phyloP scores from a whole-genome alignment of 139 green algal genomes.

The Picochlorum costavermella region DNA sequence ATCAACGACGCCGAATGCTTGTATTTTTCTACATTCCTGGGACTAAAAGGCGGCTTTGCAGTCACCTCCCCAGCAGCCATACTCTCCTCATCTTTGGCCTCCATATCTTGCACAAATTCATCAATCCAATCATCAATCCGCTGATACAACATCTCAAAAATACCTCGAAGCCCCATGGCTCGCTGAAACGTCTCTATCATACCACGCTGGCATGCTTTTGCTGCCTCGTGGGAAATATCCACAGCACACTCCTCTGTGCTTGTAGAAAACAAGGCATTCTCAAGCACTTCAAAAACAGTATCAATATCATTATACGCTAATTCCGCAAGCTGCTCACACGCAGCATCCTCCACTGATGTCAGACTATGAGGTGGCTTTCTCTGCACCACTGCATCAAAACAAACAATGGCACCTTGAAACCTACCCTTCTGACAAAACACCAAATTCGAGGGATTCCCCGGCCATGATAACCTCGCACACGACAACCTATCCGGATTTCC shows the following conservation, averaged over 20 bases:
- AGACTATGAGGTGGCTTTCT: constrained; percentile 54
- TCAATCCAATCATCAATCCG: constrained; percentile 48
- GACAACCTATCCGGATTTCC: constrained; percentile 75
- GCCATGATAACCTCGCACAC: constrained; percentile 58
- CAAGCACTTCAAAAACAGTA: constrained; percentile 25
- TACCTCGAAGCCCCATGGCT: constrained; percentile 32
- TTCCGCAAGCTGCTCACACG: constrained; percentile 64
- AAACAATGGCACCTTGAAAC: constrained; percentile 38
- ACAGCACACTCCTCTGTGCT: constrained; percentile 6
- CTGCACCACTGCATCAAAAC: constrained; percentile 72
- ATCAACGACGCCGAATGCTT: constrained; percentile 11
- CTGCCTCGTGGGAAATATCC: background rate
- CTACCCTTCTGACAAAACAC: constrained; percentile 7
- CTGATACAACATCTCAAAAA: constrained; percentile 78
- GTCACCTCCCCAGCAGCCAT: background rate
- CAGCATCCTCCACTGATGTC: constrained; percentile 38
- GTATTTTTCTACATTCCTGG: background rate
- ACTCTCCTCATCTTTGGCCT: background rate
- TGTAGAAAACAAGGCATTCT: constrained; percentile 30
- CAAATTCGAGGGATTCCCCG: constrained; percentile 63
- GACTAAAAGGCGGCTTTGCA: background rate
- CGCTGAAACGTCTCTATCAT: constrained; percentile 26
- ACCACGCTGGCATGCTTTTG: constrained; percentile 58
- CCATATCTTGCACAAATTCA: constrained; percentile 53
- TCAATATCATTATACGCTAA: constrained; percentile 44